Percentiles rank a stretch among this genome's conserved stretches.
Evolutionary conservation across 192 early-diverging fungal genomes (phyloP).

Genomic region (Cladochytrium replicatum): DNA sequence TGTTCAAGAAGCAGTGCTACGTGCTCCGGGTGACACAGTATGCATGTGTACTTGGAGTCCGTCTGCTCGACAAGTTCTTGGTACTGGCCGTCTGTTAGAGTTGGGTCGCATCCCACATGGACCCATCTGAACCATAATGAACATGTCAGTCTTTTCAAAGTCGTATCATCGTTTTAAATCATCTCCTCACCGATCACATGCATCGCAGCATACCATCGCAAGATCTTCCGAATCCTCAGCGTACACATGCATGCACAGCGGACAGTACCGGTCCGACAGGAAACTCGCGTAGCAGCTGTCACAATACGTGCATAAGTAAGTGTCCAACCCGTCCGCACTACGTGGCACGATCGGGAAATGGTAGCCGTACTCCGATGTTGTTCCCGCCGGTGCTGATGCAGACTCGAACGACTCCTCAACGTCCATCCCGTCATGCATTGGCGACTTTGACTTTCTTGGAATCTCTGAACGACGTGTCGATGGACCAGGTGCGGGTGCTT

Average conservation of each 20-base stretch:
- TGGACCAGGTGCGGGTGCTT: background rate
- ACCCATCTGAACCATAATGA: slow-evolving; percentile 30
- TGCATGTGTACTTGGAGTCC: slow-evolving; percentile 30
- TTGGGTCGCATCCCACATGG: slow-evolving; percentile 41
- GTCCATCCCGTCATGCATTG: background rate
- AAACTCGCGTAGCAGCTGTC: slow-evolving; percentile 26
- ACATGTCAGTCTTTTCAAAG: slow-evolving; percentile 7
- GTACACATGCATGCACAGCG: slow-evolving; percentile 38
- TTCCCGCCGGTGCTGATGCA: background rate
- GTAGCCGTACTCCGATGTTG: too few species aligned
- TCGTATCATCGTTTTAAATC: slow-evolving; percentile 1
- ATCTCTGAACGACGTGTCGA: too few species aligned
- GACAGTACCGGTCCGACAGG: slow-evolving; percentile 27
- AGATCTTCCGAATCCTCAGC: slow-evolving; percentile 30
- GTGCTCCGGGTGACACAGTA: slow-evolving; percentile 29
- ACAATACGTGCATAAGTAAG: slow-evolving; percentile 38
- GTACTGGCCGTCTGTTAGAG: slow-evolving; percentile 28
- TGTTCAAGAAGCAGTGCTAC: background rate
- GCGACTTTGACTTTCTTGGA: too few species aligned
- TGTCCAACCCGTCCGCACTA: slow-evolving; percentile 17
- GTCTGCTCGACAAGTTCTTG: slow-evolving; percentile 21
- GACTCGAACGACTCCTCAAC: background rate
- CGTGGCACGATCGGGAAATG: too few species aligned
- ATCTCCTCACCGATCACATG: slow-evolving; percentile 29
- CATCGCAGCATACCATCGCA: slow-evolving; percentile 42